Evolutionary conservation across 495 filamentous ascomycete genomes (phyloP).

Genomic region (Penicillium daleae): DNA sequence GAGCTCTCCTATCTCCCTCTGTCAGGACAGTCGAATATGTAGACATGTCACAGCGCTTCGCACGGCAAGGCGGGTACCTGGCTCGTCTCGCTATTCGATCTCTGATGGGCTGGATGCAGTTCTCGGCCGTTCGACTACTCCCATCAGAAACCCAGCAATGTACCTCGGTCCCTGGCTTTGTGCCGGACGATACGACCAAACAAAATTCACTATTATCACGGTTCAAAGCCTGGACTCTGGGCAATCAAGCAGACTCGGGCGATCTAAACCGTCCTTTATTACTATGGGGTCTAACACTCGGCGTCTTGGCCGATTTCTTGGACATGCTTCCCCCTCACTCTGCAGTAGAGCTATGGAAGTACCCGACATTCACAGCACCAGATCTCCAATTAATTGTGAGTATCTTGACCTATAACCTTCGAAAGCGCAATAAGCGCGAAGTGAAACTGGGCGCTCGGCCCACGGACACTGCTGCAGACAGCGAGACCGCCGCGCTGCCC

Average conservation of each 20-base stretch:
- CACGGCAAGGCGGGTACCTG: slow-evolving; percentile 53
- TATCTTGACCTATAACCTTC: slow-evolving; percentile 63
- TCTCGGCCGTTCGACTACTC: slow-evolving; percentile 67
- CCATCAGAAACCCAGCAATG: slow-evolving; percentile 65
- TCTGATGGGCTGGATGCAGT: slow-evolving; percentile 70
- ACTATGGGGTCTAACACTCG: slow-evolving; percentile 77
- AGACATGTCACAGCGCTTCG: slow-evolving; percentile 68
- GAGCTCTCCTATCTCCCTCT: slow-evolving; percentile 63
- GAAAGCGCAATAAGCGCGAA: slow-evolving; percentile 55
- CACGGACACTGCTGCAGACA: slow-evolving; percentile 48
- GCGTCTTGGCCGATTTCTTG: slow-evolving; percentile 72
- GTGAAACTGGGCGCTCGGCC: slow-evolving; percentile 43
- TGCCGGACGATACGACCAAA: slow-evolving; percentile 32
- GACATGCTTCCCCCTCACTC: slow-evolving; percentile 69
- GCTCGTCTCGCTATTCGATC: slow-evolving; percentile 55
- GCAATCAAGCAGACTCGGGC: slow-evolving; percentile 38
- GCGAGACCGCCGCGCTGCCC: slow-evolving; percentile 45
- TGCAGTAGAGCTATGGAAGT: slow-evolving; percentile 66
- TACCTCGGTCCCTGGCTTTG: slow-evolving; percentile 50
- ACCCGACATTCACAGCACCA: slow-evolving; percentile 71
- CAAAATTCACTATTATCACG: slow-evolving; percentile 26
- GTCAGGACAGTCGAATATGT: slow-evolving; percentile 66
- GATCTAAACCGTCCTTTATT: slow-evolving; percentile 55
- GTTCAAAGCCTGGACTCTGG: slow-evolving; percentile 36
- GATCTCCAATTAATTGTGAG: slow-evolving; percentile 65